phyloP scores from a whole-genome alignment of 495 filamentous ascomycete species.

The Trichoderma asperelloides region DNA sequence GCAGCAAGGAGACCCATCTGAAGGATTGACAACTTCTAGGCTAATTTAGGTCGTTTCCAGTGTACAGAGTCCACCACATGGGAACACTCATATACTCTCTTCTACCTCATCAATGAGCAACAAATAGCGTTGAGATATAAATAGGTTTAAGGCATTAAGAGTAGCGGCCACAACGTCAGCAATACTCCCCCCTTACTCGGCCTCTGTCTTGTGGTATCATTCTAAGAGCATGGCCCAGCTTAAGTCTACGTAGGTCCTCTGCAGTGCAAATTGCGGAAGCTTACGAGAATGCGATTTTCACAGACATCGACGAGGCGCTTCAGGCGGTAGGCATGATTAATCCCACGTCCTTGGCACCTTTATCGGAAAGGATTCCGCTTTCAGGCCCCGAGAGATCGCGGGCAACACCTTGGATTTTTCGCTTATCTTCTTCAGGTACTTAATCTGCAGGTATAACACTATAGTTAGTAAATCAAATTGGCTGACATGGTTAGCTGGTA shows the following conservation, averaged over 20 bases:
- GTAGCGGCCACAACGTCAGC: background rate
- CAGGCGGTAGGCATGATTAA: background rate
- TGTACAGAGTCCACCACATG: background rate
- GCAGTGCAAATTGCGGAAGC: background rate
- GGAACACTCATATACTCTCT: background rate
- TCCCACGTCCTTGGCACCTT: background rate
- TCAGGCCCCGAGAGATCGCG: background rate
- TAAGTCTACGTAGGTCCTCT: background rate
- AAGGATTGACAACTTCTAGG: background rate
- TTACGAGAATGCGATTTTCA: background rate
- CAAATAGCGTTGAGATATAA: background rate
- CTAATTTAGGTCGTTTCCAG: background rate
- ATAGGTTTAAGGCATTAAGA: background rate
- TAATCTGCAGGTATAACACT: background rate
- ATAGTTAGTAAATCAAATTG: background rate
- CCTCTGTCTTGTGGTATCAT: background rate
- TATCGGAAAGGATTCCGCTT: background rate
- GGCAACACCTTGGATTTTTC: background rate
- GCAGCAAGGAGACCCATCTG: background rate
- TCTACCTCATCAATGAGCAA: background rate
- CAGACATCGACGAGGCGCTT: background rate
- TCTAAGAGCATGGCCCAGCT: background rate
- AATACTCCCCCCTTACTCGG: background rate
- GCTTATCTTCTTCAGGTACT: background rate
- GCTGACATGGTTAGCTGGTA: too few relatives aligned